Conservation (phyloP, 768 basidiomycete genomes). For the Hysterangium stoloniferum region DNA sequence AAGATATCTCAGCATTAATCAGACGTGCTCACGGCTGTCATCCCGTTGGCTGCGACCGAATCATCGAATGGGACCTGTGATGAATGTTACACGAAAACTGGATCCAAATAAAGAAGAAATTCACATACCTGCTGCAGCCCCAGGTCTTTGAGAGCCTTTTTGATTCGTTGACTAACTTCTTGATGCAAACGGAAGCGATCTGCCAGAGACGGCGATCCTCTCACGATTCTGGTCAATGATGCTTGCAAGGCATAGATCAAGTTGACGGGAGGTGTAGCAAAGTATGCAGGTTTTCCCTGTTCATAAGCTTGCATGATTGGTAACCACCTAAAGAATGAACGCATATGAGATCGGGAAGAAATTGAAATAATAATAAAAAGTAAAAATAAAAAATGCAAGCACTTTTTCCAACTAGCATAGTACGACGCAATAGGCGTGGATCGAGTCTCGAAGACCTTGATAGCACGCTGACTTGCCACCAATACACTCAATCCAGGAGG, state of each 20-base stretch:
- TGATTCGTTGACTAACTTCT: conserved; percentile 59
- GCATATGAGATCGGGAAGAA: not conserved
- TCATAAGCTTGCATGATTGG: conserved; percentile 95
- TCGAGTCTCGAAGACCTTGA: conserved; percentile 57
- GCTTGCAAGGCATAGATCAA: conserved; percentile 85
- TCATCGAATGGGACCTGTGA: conserved; percentile 48
- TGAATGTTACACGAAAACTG: not conserved
- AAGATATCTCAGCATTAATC: not conserved
- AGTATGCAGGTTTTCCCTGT: conserved; percentile 72
- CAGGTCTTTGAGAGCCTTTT: conserved; percentile 51
- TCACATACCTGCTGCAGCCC: conserved; percentile 58
- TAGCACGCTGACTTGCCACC: conserved; percentile 69
- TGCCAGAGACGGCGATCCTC: conserved; percentile 53
- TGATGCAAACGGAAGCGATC: conserved; percentile 75
- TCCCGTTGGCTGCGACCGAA: conserved; percentile 77
- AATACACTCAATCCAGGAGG: conserved; percentile 91
- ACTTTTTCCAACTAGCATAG: conserved; percentile 90
- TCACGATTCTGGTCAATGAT: conserved; percentile 69
- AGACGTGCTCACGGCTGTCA: conserved; percentile 65
- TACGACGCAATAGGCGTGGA: conserved; percentile 63
- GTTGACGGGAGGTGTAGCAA: conserved; percentile 93
- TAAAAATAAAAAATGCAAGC: conserved; percentile 14
- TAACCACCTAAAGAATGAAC: conserved; percentile 53
- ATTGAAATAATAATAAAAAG: not conserved
- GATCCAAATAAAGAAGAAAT: not conserved